A percentile compares a stretch with the other conserved stretches of the same genome.
Conservation (phyloP, 805 yeast species). For the Dipodascus albidus region DNA sequence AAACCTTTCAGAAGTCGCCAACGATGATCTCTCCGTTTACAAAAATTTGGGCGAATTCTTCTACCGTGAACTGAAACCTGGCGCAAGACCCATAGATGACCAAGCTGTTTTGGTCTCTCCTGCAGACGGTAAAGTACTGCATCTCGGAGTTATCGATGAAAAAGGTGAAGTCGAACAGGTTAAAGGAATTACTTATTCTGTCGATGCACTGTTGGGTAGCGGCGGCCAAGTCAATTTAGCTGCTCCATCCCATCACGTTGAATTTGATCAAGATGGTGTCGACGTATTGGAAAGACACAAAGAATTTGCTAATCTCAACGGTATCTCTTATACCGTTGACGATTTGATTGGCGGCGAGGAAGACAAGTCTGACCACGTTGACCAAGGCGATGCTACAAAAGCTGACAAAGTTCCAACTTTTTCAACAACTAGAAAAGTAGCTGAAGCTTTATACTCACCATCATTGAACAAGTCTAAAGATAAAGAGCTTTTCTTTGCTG, state of each 20-base stretch:
- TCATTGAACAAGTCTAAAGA: constrained; percentile 25
- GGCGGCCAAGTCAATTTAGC: constrained; percentile 4
- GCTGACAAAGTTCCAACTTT: constrained; percentile 17
- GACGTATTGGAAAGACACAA: constrained; percentile 41
- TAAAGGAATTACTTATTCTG: constrained; percentile 87
- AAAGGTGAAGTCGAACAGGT: constrained; percentile 78
- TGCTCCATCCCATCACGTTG: constrained; percentile 23
- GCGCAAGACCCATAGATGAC: constrained; percentile 63
- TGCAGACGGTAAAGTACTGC: constrained; percentile 83
- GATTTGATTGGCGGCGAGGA: constrained; percentile 51
- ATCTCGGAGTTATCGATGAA: constrained; percentile 42
- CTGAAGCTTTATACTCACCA: constrained; percentile 16
- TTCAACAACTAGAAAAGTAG: constrained; percentile 21
- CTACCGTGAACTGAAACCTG: constrained; percentile 70
- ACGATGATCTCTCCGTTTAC: constrained; percentile 64
- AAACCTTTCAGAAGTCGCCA: constrained; percentile 78
- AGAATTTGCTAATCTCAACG: constrained; percentile 69
- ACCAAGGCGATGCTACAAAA: constrained; percentile 12
- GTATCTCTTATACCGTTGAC: constrained; percentile 59
- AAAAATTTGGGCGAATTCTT: constrained; percentile 83
- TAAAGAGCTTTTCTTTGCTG: constrained; percentile 71
- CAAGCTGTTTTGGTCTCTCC: constrained; percentile 69
- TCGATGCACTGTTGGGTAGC: constrained; percentile 74
- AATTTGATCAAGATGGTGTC: constrained; percentile 33
- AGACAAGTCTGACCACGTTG: constrained; percentile 34